These are phyloP conservation scores for Colletotrichum destructivum DNA, from an alignment of 2,329 filamentous ascomycete species.

Conservation along the genomic window DNA sequence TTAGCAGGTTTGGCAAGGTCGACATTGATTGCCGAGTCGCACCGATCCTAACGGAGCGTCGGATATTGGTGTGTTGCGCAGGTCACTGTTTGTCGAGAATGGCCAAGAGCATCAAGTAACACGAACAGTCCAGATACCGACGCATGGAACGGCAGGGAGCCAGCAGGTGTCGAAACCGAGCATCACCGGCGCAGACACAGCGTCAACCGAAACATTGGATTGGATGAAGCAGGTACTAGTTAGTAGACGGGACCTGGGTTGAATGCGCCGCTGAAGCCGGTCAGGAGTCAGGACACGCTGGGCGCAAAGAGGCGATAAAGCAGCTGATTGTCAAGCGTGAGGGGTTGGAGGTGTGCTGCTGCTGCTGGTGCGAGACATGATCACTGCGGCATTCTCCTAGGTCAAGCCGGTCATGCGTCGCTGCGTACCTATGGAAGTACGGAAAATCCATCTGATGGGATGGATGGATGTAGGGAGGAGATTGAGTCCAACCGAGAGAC, in stretches of 20 bases:
- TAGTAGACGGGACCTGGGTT: not conserved
- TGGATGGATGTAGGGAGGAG: not conserved
- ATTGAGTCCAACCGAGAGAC: not conserved
- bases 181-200: not conserved
- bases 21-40: not conserved
- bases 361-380: conserved; percentile 10
- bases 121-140: not conserved
- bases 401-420: not conserved
- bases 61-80: not conserved
- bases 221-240: not conserved
- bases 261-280: not conserved
- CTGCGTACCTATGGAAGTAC: not conserved
- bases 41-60: not conserved
- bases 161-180: not conserved
- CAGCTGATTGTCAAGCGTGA: conserved; percentile 10
- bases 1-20: not conserved
- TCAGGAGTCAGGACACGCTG: not conserved
- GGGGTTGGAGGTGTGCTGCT: not conserved
- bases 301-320: conserved; percentile 9
- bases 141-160: not conserved
- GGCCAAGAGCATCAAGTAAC: not conserved
- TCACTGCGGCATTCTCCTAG: conserved; percentile 13
- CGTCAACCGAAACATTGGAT: not conserved
- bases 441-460: conserved; percentile 15
- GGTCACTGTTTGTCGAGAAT: not conserved